A percentile compares a stretch with the other conserved stretches of the same genome.
phyloP scores from a whole-genome alignment of 345 rosid species.

The Ceriops tagal region DNA sequence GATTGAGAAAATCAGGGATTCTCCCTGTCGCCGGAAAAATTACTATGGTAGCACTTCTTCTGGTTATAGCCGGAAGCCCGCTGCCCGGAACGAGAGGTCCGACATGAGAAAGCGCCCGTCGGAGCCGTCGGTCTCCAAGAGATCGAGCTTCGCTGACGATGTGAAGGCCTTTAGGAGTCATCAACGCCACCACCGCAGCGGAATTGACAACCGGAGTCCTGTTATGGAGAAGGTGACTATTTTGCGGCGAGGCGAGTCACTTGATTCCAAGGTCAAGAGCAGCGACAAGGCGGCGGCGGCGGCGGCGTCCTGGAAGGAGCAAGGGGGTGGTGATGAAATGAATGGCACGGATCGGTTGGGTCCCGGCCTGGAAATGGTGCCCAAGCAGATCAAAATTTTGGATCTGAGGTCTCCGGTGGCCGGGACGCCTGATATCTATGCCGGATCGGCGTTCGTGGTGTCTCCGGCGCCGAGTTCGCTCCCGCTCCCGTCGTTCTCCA shows the following conservation, averaged over 20 bases:
- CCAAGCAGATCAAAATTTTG: slow-evolving; percentile 26
- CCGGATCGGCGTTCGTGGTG: slow-evolving; percentile 46
- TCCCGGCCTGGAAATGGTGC: slow-evolving; percentile 25
- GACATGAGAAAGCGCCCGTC: slow-evolving; percentile 38
- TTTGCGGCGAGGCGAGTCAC: slow-evolving; percentile 56
- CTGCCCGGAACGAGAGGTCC: slow-evolving; percentile 27
- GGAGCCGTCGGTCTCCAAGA: slow-evolving; percentile 35
- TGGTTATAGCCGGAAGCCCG: slow-evolving; percentile 30
- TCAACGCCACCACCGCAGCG: slow-evolving; percentile 1
- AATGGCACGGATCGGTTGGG: slow-evolving; percentile 27
- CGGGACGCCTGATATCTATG: slow-evolving; percentile 39
- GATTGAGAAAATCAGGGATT: slow-evolving; percentile 36
- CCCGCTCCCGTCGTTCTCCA: slow-evolving; percentile 56
- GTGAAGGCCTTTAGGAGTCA: slow-evolving; percentile 19
- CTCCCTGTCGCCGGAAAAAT: slow-evolving; percentile 54
- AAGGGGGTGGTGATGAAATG: slow-evolving; percentile 1
- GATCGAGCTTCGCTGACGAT: slow-evolving; percentile 39
- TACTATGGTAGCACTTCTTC: slow-evolving; percentile 3
- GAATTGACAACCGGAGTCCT: neutral
- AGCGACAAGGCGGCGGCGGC: slow-evolving; percentile 6
- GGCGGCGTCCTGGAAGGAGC: neutral
- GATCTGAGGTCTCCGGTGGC: slow-evolving; percentile 28
- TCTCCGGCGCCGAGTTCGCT: slow-evolving; percentile 59
- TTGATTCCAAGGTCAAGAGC: slow-evolving; percentile 40
- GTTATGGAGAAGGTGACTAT: slow-evolving; percentile 43